Evolutionary conservation across 495 filamentous ascomycete genomes (phyloP), one percentile per base, ranked within the genome.

Genomic region (Neurospora sp.): DNA sequence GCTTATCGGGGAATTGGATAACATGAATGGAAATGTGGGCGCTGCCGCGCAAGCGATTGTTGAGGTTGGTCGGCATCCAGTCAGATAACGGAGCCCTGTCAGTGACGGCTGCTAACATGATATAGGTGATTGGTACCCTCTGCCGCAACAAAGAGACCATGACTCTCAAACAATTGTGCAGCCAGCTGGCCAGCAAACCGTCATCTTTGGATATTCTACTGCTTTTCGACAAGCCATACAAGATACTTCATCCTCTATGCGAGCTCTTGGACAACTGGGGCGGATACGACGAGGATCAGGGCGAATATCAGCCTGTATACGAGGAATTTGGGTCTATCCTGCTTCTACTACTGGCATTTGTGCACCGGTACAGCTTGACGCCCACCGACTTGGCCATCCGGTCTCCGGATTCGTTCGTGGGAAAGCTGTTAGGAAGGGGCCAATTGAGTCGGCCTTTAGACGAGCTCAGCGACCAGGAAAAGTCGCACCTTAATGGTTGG

Each of bases 321-420:
- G 95, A 98, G 75, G 96, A 99, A 74, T 99, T 98, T 73, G 93
- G 94, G 0, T 92, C 92, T 54, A 91, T 98, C 18, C 84, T 98
- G 8, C 87, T 98, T 4, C 84, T 99, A 2, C 87, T 97, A 0
- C 82, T 97, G 23, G 91, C 92, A 0, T 92, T 97, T 76, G 89
- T 92, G 72, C 89, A 96, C 77, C 94, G 96, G 18, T 98, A 97
- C 77, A 87, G 90, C 46, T 82, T 99, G 27, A 88, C 86, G 0
- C 81, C 85, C 1, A 81, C 88, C 23, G 94, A 97, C 69, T 82
- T 97, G 20, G 93, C 89, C 86, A 72, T 85, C 48, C 78, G 81
- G 62, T 80, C 82, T 39, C 40, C 83, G 27, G 87, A 91, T 70
- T 94, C 92, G 0, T 98, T 98, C 77, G 85, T 97, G 5, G 82